Evolutionary conservation across 2,329 filamentous ascomycete species (phyloP).

Genomic region (Aspergillus intermedius): DNA sequence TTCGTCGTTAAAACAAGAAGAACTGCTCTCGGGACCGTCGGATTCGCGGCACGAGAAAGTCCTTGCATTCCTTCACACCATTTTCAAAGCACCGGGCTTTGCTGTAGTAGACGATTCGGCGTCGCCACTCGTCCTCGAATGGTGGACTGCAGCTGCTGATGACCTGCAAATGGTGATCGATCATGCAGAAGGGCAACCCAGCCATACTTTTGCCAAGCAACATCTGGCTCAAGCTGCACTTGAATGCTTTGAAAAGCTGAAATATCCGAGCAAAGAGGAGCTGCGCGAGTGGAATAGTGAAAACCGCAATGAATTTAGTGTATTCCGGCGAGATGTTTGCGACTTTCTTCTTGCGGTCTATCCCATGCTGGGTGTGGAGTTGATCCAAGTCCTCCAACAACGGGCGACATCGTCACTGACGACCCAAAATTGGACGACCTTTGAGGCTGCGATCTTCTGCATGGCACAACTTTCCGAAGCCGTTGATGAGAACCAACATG

Average conservation of each 20-base stretch:
- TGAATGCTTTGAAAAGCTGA: conserved; percentile 38
- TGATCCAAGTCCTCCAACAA: conserved; percentile 37
- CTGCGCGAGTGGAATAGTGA: conserved; percentile 37
- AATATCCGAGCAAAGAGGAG: conserved; percentile 30
- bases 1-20: conserved; percentile 23
- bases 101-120: conserved; percentile 35
- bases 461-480: conserved; percentile 40
- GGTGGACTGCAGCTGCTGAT: conserved; percentile 37
- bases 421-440: conserved; percentile 34
- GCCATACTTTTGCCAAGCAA: conserved; percentile 26
- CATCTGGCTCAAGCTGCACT: conserved; percentile 36
- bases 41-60: conserved; percentile 28
- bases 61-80: conserved; percentile 29
- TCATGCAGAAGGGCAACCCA: conserved; percentile 20
- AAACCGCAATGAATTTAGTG: conserved; percentile 36
- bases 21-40: conserved; percentile 25
- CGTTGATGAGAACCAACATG: conserved; percentile 38
- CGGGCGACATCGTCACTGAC: conserved; percentile 27
- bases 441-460: conserved; percentile 41
- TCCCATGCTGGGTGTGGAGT: conserved; percentile 36
- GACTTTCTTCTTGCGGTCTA: conserved; percentile 41
- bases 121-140: conserved; percentile 34
- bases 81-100: conserved; percentile 36
- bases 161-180: conserved; percentile 28
- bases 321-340: conserved; percentile 40